Percentiles rank a stretch among this genome's conserved stretches.
These are phyloP conservation scores for Mycena polygramma DNA, from an alignment of 768 basidiomycete species.

Conservation along the genomic window DNA sequence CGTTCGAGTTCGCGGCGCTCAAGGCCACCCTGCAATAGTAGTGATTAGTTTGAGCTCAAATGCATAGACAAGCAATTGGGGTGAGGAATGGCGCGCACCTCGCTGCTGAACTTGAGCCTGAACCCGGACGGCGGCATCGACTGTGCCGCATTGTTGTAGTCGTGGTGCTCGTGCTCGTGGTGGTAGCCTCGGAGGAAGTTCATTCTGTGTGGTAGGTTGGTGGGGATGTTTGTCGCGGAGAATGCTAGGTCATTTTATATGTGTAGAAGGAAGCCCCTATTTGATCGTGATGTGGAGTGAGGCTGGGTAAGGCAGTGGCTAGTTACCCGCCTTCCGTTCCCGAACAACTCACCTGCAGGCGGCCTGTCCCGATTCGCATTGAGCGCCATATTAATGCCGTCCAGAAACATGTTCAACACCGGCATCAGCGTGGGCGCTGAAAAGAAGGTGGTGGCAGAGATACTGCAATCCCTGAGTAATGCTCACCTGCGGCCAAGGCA, in stretches of 20 bases:
- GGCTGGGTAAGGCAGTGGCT: no score
- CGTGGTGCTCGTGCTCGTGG: conserved; percentile 15
- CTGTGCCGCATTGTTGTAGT: background rate
- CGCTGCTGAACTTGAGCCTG: background rate
- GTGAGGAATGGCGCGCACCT: background rate
- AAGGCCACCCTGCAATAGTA: background rate
- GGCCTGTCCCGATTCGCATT: no score
- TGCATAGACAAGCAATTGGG: no score
- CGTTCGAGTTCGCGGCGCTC: conserved; percentile 39
- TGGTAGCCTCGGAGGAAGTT: background rate
- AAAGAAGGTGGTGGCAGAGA: no score
- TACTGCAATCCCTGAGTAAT: no score
- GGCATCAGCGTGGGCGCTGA: background rate
- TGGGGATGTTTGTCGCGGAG: background rate
- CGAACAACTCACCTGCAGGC: no score
- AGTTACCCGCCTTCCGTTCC: no score
- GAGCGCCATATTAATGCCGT: background rate
- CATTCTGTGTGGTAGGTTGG: background rate
- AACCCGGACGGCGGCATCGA: background rate
- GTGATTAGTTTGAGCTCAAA: background rate
- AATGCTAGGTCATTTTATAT: no score
- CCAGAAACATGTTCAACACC: background rate
- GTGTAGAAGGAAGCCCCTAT: no score
- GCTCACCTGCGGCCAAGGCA: no score
- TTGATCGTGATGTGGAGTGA: no score